Conservation (phyloP, 2,329 filamentous ascomycete species). For the Phialophora tarda region DNA sequence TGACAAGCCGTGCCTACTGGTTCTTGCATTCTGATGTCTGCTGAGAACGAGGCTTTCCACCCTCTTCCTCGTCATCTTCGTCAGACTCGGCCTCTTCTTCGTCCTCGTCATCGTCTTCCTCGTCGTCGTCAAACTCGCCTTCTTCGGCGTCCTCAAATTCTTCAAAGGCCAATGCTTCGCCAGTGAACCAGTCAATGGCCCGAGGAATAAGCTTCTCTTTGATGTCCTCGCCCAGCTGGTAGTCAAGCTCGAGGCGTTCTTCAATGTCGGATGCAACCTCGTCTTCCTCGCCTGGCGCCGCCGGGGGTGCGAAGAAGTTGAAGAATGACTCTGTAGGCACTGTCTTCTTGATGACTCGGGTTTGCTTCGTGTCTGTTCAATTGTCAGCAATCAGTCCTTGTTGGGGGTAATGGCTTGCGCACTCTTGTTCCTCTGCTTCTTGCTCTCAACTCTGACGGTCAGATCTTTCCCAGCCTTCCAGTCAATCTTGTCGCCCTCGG, state of each 20-base stretch:
- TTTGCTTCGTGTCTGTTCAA: slow-evolving; percentile 90
- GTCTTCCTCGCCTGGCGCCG: slow-evolving; percentile 74
- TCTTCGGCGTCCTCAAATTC: slow-evolving; percentile 86
- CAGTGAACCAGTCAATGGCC: slow-evolving; percentile 99
- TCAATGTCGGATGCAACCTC: slow-evolving; percentile 88
- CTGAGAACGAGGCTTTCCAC: slow-evolving; percentile 66
- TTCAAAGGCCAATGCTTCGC: slow-evolving; percentile 95
- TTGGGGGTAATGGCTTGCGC: slow-evolving; percentile 47
- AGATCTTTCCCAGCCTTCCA: slow-evolving; percentile 94
- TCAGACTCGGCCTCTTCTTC: slow-evolving; percentile 75
- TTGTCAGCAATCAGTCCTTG: slow-evolving; percentile 32
- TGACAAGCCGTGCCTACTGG: slow-evolving; percentile 31
- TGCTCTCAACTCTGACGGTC: slow-evolving; percentile 93
- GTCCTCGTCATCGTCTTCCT: slow-evolving; percentile 91
- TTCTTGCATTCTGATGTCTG: slow-evolving; percentile 93
- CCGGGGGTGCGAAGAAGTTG: slow-evolving; percentile 98
- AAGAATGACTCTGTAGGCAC: slow-evolving; percentile 98
- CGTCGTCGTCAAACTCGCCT: slow-evolving; percentile 82
- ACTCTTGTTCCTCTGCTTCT: slow-evolving; percentile 99
- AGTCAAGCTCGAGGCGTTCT: slow-evolving; percentile 96
- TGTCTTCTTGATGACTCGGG: slow-evolving; percentile 97
- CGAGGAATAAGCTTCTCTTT: slow-evolving; percentile 99
- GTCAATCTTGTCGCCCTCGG: slow-evolving; percentile 96
- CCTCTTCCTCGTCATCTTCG: slow-evolving; percentile 67
- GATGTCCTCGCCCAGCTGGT: slow-evolving; percentile 98